Evolutionary conservation across 495 filamentous ascomycete species (phyloP), one percentile per base, ranked within the genome.

Genomic region (Ascodesmis nigricans): DNA sequence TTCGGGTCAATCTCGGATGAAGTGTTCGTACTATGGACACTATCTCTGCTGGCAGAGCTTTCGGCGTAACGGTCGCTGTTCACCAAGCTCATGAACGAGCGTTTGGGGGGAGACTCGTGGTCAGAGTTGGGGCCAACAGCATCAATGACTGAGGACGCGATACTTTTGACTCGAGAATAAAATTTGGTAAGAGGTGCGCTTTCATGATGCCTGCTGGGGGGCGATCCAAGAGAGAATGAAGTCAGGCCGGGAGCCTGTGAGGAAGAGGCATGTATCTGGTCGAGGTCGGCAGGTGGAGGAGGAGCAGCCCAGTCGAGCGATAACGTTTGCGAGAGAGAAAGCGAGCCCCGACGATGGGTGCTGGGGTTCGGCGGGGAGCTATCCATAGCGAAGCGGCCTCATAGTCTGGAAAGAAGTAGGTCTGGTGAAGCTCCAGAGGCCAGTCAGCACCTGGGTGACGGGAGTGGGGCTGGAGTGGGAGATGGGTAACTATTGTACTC

Each of bases 191-290:
- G 38, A 26, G 41, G 38, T 21, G 52, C 20, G 22, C 40, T 47
- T 26, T 51, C 44, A 32, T 41, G 38, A 21, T 42, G 41, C 20
- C 32, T 37, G 11, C 39, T 27, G 0, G 48, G 40, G 2, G 49
- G 49, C 8, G 49, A 52, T 33, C 48, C 47, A 9, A 52, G 44
- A 10, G 43, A 51, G 39, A 52, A 52, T 6, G 49, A 45, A 29
- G 49, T 52, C 5, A 52, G 23, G 1, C 49, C 49, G 15, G 49
- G 48, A 9, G 47, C 31, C 38, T 42, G 43, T 8, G 48, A 51
- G 5, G 48, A 51, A 5, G 49, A 52, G 9, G 49, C 49, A 25
- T 52, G 49, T 23, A 52, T 51, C 32, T 51, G 48, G 21, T 52
- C 49, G 6, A 52, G 33, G 16, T 50, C 47, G 30, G 47, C 47